phyloP scores from a whole-genome alignment of 2,329 filamentous ascomycete species.

The Aspergillus thermomutatus region DNA sequence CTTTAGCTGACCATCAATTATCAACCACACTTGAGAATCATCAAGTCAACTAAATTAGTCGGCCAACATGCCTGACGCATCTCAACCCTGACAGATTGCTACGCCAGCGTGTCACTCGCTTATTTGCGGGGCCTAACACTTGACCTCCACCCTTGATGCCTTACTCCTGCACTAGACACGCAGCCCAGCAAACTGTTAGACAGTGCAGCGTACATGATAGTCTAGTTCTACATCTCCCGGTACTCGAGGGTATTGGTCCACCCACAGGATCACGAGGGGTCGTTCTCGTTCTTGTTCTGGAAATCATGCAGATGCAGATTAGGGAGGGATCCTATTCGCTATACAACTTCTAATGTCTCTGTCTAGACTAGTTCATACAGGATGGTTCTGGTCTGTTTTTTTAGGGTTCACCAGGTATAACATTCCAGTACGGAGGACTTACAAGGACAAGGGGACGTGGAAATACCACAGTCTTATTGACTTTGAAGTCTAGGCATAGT shows the following conservation, averaged over 20 bases:
- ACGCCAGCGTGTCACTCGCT: conserved; percentile 12
- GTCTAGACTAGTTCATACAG: not conserved
- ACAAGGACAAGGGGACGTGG: not conserved
- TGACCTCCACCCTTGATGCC: not conserved
- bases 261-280: not conserved
- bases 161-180: not conserved
- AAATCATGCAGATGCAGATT: not conserved
- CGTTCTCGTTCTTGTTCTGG: not conserved
- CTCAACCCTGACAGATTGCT: not conserved
- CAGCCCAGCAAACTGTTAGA: not conserved
- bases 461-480: not conserved
- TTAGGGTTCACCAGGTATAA: not conserved
- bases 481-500: not conserved
- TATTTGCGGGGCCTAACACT: conserved; percentile 10
- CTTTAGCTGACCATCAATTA: not conserved
- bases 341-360: not conserved
- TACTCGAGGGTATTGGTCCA: not conserved
- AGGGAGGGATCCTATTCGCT: not conserved
- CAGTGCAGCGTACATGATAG: not conserved
- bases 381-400: not conserved
- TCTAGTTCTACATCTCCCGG: not conserved
- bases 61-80: not conserved
- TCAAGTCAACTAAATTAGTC: not conserved
- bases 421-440: not conserved
- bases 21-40: not conserved